These are phyloP conservation scores for Cucumis hystrix DNA, from an alignment of 306 rosid genomes.

Conservation along the genomic window DNA sequence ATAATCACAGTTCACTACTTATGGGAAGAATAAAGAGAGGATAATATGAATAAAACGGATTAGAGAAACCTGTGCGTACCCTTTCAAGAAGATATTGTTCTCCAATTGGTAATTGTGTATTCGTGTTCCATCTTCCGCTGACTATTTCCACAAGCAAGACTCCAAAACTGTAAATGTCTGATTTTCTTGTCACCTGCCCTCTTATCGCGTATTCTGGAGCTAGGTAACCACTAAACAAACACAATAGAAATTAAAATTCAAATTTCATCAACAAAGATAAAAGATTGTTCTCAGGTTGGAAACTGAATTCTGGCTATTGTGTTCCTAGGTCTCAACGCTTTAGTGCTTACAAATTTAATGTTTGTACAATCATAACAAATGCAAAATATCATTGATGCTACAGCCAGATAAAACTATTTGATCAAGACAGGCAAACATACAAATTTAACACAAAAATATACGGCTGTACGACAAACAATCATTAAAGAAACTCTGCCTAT, in stretches of 20 bases:
- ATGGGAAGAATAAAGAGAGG: neutral
- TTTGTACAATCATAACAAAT: neutral
- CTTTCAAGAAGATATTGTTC: conserved; percentile 83
- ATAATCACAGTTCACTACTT: neutral
- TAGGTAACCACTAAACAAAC: conserved; percentile 65
- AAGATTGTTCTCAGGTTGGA: neutral
- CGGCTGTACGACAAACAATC: neutral
- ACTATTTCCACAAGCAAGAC: conserved; percentile 83
- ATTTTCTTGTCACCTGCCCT: conserved; percentile 71
- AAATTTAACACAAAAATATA: neutral
- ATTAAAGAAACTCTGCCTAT: neutral
- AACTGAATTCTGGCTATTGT: neutral
- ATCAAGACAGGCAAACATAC: neutral
- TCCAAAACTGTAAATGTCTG: conserved; percentile 85
- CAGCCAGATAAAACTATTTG: neutral
- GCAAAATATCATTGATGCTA: neutral
- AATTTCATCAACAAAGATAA: neutral
- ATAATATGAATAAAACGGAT: neutral
- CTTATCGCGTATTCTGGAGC: conserved; percentile 96
- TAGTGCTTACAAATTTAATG: too few species aligned
- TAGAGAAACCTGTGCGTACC: conserved; percentile 29
- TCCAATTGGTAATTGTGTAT: conserved; percentile 43
- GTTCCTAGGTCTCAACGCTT: neutral
- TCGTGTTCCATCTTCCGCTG: conserved; percentile 76
- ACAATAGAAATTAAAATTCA: neutral